Evolutionary conservation across 768 basidiomycete genomes (phyloP).

Genomic region (Mycena vitilis): DNA sequence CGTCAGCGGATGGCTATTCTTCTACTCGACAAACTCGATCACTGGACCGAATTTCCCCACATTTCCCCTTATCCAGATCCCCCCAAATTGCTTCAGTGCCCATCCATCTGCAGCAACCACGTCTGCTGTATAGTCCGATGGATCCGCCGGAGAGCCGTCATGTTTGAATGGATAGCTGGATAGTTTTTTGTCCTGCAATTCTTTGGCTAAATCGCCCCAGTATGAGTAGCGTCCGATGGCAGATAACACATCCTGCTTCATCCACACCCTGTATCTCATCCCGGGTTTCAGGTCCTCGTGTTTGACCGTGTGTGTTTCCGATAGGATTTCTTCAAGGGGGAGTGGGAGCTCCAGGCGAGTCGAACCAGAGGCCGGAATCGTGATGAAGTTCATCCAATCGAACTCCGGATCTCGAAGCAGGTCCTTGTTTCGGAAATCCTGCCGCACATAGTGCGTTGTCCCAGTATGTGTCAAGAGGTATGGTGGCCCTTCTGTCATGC

Average conservation of each 20-base stretch:
- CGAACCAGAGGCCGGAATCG: not conserved
- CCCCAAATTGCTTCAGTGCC: too few relatives aligned
- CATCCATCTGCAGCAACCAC: too few relatives aligned
- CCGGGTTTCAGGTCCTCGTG: not conserved
- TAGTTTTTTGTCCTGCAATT: slow-evolving; percentile 11
- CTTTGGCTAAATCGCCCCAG: slow-evolving; percentile 4
- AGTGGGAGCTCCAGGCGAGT: not conserved
- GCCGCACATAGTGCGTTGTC: not conserved
- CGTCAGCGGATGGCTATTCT: too few relatives aligned
- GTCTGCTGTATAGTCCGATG: too few relatives aligned
- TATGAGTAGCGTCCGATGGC: not conserved
- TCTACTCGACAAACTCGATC: too few relatives aligned
- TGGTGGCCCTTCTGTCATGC: not conserved
- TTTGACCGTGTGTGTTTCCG: not conserved
- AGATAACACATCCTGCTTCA: too few relatives aligned
- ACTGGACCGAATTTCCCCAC: too few relatives aligned
- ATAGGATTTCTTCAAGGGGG: not conserved
- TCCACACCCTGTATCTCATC: slow-evolving; percentile 1
- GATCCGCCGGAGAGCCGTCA: too few relatives aligned
- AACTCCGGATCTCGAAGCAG: not conserved
- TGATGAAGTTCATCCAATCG: not conserved
- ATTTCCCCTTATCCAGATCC: too few relatives aligned
- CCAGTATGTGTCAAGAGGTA: not conserved
- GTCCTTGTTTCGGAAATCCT: not conserved
- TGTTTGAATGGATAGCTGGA: too few relatives aligned